Percentiles rank a stretch among this genome's conserved stretches.
phyloP scores from a whole-genome alignment of 352 stramenopile species.

The Phytophthora melonis region DNA sequence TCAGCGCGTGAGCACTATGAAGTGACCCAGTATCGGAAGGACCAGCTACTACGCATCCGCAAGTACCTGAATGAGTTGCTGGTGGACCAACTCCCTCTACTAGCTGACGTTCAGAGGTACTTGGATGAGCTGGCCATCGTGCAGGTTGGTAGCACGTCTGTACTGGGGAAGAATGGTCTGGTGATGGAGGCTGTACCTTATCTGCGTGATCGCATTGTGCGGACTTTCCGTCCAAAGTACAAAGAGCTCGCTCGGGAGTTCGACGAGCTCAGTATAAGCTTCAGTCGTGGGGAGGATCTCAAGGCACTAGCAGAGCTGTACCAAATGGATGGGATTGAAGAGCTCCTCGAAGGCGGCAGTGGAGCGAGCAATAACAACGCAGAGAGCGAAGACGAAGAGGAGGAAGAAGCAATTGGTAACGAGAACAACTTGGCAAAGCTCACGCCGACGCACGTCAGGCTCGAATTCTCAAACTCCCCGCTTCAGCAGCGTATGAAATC shows the following conservation, averaged over 20 bases:
- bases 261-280: slow-evolving; percentile 47
- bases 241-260: slow-evolving; percentile 55
- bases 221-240: slow-evolving; percentile 52
- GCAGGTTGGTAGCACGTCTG: slow-evolving; percentile 60
- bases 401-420: slow-evolving; percentile 16
- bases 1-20: slow-evolving; percentile 95
- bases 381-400: slow-evolving; percentile 11
- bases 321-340: slow-evolving; percentile 82
- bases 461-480: slow-evolving; percentile 55
- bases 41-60: slow-evolving; percentile 92
- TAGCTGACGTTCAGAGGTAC: slow-evolving; percentile 94
- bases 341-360: slow-evolving; percentile 61
- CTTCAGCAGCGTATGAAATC: not conserved
- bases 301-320: slow-evolving; percentile 78
- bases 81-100: slow-evolving; percentile 95
- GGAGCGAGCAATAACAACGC: slow-evolving; percentile 7
- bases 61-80: slow-evolving; percentile 97
- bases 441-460: slow-evolving; percentile 41
- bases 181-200: slow-evolving; percentile 87
- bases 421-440: slow-evolving; percentile 6
- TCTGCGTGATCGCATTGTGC: slow-evolving; percentile 61
- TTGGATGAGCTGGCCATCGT: slow-evolving; percentile 96
- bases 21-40: slow-evolving; percentile 95
- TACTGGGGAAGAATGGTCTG: slow-evolving; percentile 53
- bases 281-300: slow-evolving; percentile 71